These are phyloP conservation scores for Emmonsia crescens DNA, from an alignment of 2,329 filamentous ascomycete species.

Conservation along the genomic window DNA sequence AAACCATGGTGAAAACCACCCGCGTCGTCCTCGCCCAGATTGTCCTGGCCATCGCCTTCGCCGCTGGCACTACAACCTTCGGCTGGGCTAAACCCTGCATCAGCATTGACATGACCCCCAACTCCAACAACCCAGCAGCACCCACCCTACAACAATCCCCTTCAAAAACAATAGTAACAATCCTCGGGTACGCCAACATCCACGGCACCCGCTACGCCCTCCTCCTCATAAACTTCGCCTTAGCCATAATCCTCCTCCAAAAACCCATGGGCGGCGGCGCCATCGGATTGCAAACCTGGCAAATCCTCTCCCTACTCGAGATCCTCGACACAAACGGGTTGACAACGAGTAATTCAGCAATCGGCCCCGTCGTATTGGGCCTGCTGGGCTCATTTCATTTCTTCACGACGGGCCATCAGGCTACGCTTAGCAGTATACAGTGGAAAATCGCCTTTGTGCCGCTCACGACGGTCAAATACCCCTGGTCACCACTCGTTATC, in stretches of 20 bases:
- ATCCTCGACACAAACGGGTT: constrained; percentile 52
- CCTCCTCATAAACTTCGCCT: constrained; percentile 65
- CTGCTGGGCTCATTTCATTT: constrained; percentile 89
- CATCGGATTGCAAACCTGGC: constrained; percentile 72
- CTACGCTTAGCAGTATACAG: constrained; percentile 74
- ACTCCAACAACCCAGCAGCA: constrained; percentile 32
- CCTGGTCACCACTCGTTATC: constrained; percentile 76
- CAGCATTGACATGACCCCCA: constrained; percentile 51
- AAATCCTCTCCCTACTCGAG: constrained; percentile 66
- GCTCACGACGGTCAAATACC: constrained; percentile 70
- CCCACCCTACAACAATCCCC: constrained; percentile 3
- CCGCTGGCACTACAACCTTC: constrained; percentile 76
- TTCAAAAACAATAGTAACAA: constrained; percentile 48
- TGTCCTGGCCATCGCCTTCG: constrained; percentile 66
- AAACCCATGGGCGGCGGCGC: constrained; percentile 92
- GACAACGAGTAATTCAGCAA: constrained; percentile 50
- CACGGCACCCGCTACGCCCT: constrained; percentile 84
- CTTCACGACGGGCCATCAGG: constrained; percentile 97
- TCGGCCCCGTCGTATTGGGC: constrained; percentile 74
- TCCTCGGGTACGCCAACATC: constrained; percentile 87
- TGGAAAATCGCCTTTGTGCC: constrained; percentile 96
- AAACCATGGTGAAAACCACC: constrained; percentile 56
- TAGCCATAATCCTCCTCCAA: constrained; percentile 67
- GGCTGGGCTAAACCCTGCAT: constrained; percentile 78
- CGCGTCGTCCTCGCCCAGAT: constrained; percentile 71